Conservation (phyloP, 2,329 filamentous ascomycete species). For the Elsinoe ampelina region DNA sequence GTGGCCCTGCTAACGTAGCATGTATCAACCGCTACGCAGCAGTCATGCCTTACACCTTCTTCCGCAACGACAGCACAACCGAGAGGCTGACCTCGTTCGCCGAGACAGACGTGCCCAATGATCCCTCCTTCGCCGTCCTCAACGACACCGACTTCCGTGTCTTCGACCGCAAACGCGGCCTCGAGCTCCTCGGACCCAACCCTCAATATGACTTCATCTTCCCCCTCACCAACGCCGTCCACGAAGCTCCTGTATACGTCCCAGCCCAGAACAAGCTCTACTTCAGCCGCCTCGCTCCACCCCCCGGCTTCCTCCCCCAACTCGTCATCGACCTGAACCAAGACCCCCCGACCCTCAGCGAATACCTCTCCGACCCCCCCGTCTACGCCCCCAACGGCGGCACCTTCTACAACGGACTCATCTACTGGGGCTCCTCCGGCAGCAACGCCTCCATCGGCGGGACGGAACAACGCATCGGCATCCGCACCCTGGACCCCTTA, state of each 20-base stretch:
- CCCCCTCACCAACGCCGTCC: conserved; percentile 29
- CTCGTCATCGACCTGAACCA: conserved; percentile 34
- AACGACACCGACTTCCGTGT: conserved; percentile 26
- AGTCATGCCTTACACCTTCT: conserved; percentile 32
- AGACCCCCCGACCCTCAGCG: conserved; percentile 31
- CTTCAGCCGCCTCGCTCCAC: conserved; percentile 30
- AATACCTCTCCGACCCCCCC: conserved; percentile 34
- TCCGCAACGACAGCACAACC: conserved; percentile 27
- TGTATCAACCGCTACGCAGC: conserved; percentile 33
- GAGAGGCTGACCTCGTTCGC: conserved; percentile 33
- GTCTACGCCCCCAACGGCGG: conserved; percentile 38
- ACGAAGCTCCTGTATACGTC: conserved; percentile 37
- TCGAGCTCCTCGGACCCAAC: conserved; percentile 29
- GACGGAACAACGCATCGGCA: conserved; percentile 31
- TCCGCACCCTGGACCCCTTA: conserved; percentile 37
- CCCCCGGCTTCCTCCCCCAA: conserved; percentile 30
- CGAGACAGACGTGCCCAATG: conserved; percentile 24
- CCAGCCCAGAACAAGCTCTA: conserved; percentile 34
- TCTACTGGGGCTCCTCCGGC: conserved; percentile 33
- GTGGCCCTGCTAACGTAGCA: conserved; percentile 22
- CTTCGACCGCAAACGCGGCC: conserved; percentile 29
- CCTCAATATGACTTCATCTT: conserved; percentile 33
- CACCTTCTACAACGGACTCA: conserved; percentile 31
- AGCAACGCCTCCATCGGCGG: conserved; percentile 31
- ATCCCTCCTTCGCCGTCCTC: conserved; percentile 25